Evolutionary conservation across 2,329 filamentous ascomycete genomes (phyloP), one percentile per base, ranked within the genome.

Genomic region (Thermochaetoides dissita): DNA sequence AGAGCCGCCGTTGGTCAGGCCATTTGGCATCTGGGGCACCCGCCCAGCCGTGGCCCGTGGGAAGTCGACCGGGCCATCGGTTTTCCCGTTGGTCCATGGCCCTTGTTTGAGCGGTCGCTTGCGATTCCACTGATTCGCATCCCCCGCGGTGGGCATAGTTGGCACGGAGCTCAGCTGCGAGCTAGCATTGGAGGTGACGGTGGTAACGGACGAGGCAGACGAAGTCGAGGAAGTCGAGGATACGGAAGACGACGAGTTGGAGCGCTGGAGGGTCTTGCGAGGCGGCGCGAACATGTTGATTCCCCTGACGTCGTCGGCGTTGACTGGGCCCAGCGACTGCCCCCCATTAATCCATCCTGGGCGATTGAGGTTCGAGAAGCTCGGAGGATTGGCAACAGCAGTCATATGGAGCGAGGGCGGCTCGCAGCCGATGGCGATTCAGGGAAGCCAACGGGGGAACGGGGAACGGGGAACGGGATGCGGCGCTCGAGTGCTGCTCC

Each of bases 241-340:
- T 49, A 93, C 71, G 37, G 88, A 94, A 4, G 87, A 94, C 45
- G 86, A 91, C 32, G 89, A 96, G 68, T 86, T 94, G 57, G 81
- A 81, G 60, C 89, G 79, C 61, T 89, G 84, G 47, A 86, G 72
- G 58, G 74, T 79, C 67, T 94, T 95, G 55, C 87, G 84, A 24
- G 17, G 3, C 57, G 85, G 84, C 73, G 84, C 81, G 61, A 93
- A 85, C 75, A 94, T 53, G 45, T 52, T 88, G 62, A 50, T 39
- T 39, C 82, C 81, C 65, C 82, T 78, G 51, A 81, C 77, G 63
- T 94, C 85, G 67, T 94, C 86, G 60, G 79, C 67, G 65, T 82
- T 84, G 77, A 86, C 84, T 58, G 81, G 72, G 67, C 74, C 68
- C 54, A 65, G 63, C 44, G 61, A 54, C 55, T 67, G 65, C 46